phyloP scores from a whole-genome alignment of 2,329 filamentous ascomycete species.

The Aspergillus uvarum region DNA sequence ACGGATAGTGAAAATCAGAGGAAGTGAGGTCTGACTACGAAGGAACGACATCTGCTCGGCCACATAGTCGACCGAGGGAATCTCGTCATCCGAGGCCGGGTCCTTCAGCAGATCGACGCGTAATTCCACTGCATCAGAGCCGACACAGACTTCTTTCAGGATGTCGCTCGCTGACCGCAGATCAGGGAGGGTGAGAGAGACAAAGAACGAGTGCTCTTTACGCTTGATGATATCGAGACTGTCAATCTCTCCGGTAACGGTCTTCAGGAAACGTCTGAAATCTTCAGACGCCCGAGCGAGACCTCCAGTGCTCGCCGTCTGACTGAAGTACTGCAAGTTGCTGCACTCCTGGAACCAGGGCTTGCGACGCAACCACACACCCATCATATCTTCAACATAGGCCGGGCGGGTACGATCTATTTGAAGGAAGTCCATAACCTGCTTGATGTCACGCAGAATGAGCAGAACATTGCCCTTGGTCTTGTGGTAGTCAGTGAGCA shows the following conservation, averaged over 20 bases:
- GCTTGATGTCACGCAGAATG: slow-evolving; percentile 81
- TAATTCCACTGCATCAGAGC: slow-evolving; percentile 89
- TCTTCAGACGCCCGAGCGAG: slow-evolving; percentile 61
- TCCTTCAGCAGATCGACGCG: slow-evolving; percentile 88
- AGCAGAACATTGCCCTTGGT: slow-evolving; percentile 80
- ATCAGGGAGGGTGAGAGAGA: slow-evolving; percentile 81
- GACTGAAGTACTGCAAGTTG: slow-evolving; percentile 90
- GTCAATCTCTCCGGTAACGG: slow-evolving; percentile 63
- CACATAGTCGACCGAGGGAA: slow-evolving; percentile 72
- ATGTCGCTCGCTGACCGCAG: slow-evolving; percentile 63
- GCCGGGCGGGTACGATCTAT: slow-evolving; percentile 88
- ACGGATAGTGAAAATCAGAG: slow-evolving; percentile 89
- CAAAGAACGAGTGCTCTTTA: slow-evolving; percentile 79
- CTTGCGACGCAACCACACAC: slow-evolving; percentile 84
- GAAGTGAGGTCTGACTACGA: slow-evolving; percentile 68
- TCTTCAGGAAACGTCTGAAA: slow-evolving; percentile 70
- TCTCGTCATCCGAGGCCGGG: slow-evolving; percentile 55
- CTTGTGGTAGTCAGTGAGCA: slow-evolving; percentile 71
- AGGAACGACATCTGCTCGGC: slow-evolving; percentile 78
- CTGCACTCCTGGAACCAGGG: slow-evolving; percentile 91
- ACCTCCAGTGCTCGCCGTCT: slow-evolving; percentile 55
- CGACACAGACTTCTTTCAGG: slow-evolving; percentile 72
- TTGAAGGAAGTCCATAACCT: slow-evolving; percentile 84
- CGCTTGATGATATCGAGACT: slow-evolving; percentile 60
- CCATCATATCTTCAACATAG: slow-evolving; percentile 88